Percentiles rank a stretch among this genome's conserved stretches.
Evolutionary conservation across 2,329 filamentous ascomycete genomes (phyloP).

Genomic region (Coniochaeta sp.): DNA sequence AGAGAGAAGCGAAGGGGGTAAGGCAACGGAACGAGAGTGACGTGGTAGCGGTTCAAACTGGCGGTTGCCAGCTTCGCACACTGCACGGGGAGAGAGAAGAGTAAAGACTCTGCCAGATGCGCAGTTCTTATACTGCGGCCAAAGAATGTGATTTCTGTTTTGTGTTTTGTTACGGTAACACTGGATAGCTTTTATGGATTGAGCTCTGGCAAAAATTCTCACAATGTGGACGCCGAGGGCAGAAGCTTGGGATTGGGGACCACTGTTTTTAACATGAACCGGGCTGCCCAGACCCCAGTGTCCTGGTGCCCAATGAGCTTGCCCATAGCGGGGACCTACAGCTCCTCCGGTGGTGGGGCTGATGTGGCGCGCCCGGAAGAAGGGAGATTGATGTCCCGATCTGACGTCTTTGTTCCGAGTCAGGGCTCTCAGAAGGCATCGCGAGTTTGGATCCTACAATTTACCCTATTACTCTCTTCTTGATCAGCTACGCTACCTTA

Average conservation of each 20-base stretch:
- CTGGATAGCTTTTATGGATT: neutral
- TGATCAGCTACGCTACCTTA: too few species aligned
- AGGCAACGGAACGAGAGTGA: constrained; percentile 15
- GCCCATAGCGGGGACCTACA: too few species aligned
- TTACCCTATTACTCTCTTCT: too few species aligned
- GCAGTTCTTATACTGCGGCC: neutral
- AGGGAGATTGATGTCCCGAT: neutral
- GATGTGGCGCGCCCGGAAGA: neutral
- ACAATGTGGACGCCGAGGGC: neutral
- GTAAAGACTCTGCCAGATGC: neutral
- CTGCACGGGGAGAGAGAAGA: neutral
- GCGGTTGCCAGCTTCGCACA: constrained; percentile 11
- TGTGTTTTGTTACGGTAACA: neutral
- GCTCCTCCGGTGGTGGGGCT: too few species aligned
- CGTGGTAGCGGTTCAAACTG: constrained; percentile 11
- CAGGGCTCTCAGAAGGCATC: neutral
- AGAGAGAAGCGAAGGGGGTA: constrained; percentile 8
- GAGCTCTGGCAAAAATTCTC: neutral
- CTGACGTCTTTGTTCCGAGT: neutral
- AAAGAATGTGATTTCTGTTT: neutral
- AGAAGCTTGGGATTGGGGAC: neutral
- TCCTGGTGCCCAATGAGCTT: too few species aligned
- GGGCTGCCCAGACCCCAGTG: too few species aligned
- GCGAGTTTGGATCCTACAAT: too few species aligned
- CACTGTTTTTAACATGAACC: too few species aligned